Conservation (phyloP, 805 yeast genomes). For the Cyberlindnera subsufficiens region DNA sequence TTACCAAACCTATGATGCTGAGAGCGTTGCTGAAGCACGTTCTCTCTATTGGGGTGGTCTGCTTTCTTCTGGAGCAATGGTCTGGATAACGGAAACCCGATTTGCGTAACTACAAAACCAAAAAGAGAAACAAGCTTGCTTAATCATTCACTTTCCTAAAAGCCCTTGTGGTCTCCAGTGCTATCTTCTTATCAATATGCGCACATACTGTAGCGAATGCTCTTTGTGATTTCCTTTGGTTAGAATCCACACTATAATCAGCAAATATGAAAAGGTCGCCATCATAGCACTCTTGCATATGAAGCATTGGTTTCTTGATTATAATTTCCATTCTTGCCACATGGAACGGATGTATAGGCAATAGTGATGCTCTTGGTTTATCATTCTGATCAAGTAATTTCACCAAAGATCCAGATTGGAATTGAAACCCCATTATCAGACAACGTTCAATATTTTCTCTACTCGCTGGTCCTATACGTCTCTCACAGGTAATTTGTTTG, state of each 20-base stretch:
- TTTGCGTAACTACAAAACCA: too few relatives aligned
- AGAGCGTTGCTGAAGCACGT: too few relatives aligned
- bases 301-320: background rate
- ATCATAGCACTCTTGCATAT: background rate
- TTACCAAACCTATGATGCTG: too few relatives aligned
- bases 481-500: background rate
- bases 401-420: background rate
- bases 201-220: background rate
- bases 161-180: background rate
- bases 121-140: too few relatives aligned
- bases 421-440: conserved; percentile 1
- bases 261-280: conserved; percentile 3
- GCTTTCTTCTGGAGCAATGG: too few relatives aligned
- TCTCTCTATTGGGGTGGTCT: too few relatives aligned
- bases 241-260: background rate
- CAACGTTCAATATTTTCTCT: background rate
- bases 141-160: background rate
- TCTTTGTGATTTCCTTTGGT: background rate
- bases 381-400: background rate
- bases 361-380: background rate
- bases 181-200: background rate
- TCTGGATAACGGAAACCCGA: too few relatives aligned
- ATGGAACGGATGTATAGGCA: background rate
- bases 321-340: background rate
- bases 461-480: background rate